Percentiles rank a stretch among this genome's conserved stretches.
Conservation (phyloP, 257 asterid genomes). For the Nicotiana undulata region DNA sequence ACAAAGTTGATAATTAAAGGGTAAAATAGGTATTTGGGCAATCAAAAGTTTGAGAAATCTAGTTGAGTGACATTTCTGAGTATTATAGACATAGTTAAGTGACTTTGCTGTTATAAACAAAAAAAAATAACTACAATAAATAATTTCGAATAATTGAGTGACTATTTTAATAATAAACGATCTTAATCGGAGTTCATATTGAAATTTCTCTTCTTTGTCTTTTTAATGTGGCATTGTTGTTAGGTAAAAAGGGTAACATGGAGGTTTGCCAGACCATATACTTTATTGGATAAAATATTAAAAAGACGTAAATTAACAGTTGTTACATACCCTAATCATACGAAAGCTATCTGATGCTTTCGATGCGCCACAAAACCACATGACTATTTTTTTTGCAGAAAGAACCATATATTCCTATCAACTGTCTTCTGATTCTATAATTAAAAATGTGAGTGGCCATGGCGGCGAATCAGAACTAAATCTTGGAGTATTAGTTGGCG, state of each 20-base stretch:
- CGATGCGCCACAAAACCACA: background rate
- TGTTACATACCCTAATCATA: background rate
- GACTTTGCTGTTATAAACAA: too few species aligned
- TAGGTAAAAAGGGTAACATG: background rate
- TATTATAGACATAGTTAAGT: too few species aligned
- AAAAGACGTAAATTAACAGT: background rate
- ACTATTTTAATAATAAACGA: too few species aligned
- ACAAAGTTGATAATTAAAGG: too few species aligned
- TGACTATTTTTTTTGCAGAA: background rate
- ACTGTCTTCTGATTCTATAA: background rate
- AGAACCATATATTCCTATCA: background rate
- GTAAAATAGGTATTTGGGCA: too few species aligned
- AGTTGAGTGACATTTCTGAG: too few species aligned
- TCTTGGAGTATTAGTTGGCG: background rate
- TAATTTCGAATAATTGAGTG: too few species aligned
- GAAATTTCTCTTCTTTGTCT: too few species aligned
- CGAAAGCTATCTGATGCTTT: background rate
- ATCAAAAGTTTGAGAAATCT: too few species aligned
- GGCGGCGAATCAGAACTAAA: background rate
- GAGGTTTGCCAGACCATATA: background rate
- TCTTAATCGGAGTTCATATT: background rate
- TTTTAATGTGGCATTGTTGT: background rate
- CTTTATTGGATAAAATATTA: background rate
- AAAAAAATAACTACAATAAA: too few species aligned
- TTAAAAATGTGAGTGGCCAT: background rate